Conservation (phyloP, 257 asterid species). For the Solanum medicagineum region DNA sequence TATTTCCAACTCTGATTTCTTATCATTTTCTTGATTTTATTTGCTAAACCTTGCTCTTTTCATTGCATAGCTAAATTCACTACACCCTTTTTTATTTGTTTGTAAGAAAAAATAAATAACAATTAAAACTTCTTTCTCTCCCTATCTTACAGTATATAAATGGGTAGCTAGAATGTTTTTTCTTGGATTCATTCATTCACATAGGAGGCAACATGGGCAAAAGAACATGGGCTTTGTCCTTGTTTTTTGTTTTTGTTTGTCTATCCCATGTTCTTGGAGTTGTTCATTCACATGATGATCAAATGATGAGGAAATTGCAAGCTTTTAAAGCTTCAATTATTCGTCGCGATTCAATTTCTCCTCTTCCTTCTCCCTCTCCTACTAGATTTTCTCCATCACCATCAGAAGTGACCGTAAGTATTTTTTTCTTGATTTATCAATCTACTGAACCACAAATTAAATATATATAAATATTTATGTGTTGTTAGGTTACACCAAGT, state of each 20-base stretch:
- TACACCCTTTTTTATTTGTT: not conserved
- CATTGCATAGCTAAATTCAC: not conserved
- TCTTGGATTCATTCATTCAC: not conserved
- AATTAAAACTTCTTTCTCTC: not conserved
- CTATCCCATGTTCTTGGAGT: slow-evolving; percentile 8
- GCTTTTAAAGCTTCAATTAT: slow-evolving; percentile 11
- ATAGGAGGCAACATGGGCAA: not conserved
- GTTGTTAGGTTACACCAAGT: slow-evolving; percentile 10
- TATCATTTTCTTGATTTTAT: not conserved
- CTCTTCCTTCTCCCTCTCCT: not conserved
- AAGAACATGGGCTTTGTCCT: not conserved
- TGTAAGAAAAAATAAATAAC: not conserved
- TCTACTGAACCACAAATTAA: not conserved
- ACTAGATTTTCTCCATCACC: not conserved
- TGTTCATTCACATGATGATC: not conserved
- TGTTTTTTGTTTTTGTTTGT: not conserved
- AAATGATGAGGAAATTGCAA: slow-evolving; percentile 3
- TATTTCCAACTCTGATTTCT: not conserved
- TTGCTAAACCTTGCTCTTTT: not conserved
- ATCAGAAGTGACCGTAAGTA: slow-evolving; percentile 1
- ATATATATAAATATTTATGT: too few relatives aligned
- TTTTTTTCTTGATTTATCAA: not conserved
- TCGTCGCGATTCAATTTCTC: slow-evolving; percentile 3
- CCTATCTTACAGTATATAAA: not conserved
- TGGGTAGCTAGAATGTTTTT: not conserved